Evolutionary conservation across 352 stramenopile species (phyloP), one percentile per base, ranked within the genome.

Genomic region (Thraustochytrium striatum): DNA sequence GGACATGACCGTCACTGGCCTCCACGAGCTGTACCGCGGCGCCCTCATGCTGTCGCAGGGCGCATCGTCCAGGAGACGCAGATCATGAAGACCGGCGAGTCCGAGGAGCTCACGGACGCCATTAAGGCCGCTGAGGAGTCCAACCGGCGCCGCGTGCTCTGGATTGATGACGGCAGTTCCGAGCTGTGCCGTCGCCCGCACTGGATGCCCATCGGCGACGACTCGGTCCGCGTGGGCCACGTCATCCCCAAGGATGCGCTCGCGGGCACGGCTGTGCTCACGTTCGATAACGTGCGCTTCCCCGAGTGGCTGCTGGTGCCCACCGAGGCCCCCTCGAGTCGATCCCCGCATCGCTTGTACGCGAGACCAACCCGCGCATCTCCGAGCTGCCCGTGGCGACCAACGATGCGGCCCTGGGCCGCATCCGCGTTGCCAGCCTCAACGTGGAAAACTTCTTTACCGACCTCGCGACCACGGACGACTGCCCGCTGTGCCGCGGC

Each of bases 401-500:
- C 38, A 80, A 80, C 55, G 58, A 80, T 38, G 13, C 36, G 11
- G 33, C 13, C n/a, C 19, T 3, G 11, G 38, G 41, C 30, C 21
- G 30, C 30, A 59, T 80, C 43, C 55, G 70, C 39, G 38, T 80
- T 62, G 32, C 53, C 41, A 32, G 55, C 41, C 41, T 80, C 41
- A 80, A 80, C 47, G 47, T 80, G 7, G 38, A 61, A 21, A 80
- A 80, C 57, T 80, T 44, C 58, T 80, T 80, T 36, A 80, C 70
- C 55, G 47, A 53, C 9, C 38, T 79, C 36, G 16, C 19, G 28
- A 33, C 21, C 35, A n/a, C 69, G 7, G 68, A 72, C 19, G 21
- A 11, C 36, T 80, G 61, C 38, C 30, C 32, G 2, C 13, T 13
- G 2, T 80, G 70, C 58, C 55, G 70, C n/a, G 70, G 70, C 33